Evolutionary conservation across 73 alveolate species (phyloP).

Genomic region (Stentor roeselii): DNA sequence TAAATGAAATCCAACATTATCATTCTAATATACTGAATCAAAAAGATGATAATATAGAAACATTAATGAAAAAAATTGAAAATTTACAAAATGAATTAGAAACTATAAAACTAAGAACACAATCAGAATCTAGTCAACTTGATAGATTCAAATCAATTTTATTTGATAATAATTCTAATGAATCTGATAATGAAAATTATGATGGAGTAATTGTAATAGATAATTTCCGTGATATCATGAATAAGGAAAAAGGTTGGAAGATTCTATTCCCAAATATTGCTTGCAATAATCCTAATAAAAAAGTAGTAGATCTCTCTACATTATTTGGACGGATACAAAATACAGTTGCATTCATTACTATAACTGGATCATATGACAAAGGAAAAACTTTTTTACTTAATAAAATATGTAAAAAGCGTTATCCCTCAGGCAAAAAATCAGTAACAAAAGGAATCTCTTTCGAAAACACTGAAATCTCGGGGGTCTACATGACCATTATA

Average conservation of each 20-base stretch:
- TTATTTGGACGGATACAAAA: neutral
- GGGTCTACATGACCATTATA: constrained; percentile 38
- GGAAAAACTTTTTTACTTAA: constrained; percentile 56
- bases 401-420: constrained; percentile 32
- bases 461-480: constrained; percentile 42
- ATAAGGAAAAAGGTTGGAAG: neutral
- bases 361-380: constrained; percentile 52
- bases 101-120: too few relatives aligned
- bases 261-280: neutral
- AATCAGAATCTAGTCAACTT: too few relatives aligned
- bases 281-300: neutral
- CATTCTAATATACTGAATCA: too few relatives aligned
- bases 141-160: too few relatives aligned
- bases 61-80: too few relatives aligned
- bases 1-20: too few relatives aligned
- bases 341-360: constrained; percentile 36
- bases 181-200: too few relatives aligned
- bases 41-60: too few relatives aligned
- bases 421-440: constrained; percentile 49
- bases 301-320: neutral
- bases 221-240: too few relatives aligned
- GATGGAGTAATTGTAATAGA: too few relatives aligned
- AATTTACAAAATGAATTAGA: too few relatives aligned
- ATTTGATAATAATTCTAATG: too few relatives aligned
- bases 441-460: constrained; percentile 49